Percentiles rank a stretch among this genome's conserved stretches.
These are phyloP conservation scores for Trichoderma breve DNA, from an alignment of 2,329 filamentous ascomycete genomes.

Conservation along the genomic window DNA sequence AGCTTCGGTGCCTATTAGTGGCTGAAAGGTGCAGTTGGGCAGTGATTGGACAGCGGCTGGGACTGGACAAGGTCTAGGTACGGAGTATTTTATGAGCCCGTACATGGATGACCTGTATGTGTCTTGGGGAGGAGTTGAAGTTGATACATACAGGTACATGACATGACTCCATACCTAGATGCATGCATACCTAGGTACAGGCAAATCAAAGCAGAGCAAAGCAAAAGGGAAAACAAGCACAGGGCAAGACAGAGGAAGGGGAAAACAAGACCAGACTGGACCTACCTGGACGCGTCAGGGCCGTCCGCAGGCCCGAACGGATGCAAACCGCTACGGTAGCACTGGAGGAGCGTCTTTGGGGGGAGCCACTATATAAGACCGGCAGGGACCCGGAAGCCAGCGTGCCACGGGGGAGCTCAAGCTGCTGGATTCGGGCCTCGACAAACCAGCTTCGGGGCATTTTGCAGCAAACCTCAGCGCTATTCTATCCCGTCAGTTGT, in stretches of 20 bases:
- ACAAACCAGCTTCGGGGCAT: neutral
- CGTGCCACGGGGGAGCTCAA: neutral
- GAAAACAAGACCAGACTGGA: neutral
- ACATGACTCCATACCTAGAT: neutral
- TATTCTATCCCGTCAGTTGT: no score
- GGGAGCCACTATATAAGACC: conserved; percentile 8
- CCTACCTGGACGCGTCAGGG: neutral
- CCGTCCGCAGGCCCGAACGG: neutral
- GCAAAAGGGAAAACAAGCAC: neutral
- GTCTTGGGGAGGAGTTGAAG: neutral
- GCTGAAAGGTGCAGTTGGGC: neutral
- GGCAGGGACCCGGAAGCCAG: neutral
- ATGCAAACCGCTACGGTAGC: neutral
- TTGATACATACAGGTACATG: neutral
- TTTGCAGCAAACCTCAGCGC: no score
- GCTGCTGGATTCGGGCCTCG: neutral
- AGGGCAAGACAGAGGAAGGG: neutral
- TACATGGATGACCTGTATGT: neutral
- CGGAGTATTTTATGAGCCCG: neutral
- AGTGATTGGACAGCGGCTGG: neutral
- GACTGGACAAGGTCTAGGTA: neutral
- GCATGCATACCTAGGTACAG: neutral
- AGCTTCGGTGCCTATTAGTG: neutral
- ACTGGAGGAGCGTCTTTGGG: neutral
- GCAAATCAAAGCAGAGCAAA: neutral